phyloP scores from a whole-genome alignment of 78 protist species.

The Speleostelium caveatum region DNA sequence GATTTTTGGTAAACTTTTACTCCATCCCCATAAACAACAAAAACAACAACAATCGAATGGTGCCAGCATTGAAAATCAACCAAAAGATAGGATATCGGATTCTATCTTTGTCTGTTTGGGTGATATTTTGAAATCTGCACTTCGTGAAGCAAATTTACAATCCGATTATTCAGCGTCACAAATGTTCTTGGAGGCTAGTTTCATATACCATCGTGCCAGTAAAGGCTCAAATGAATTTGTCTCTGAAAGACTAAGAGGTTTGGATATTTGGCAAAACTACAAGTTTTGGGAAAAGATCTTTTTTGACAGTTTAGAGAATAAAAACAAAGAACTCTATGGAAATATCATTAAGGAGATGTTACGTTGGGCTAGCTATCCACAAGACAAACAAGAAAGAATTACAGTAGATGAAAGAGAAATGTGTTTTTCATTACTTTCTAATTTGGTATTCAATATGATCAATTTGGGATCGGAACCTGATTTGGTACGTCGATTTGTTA shows the following conservation, averaged over 20 bases:
- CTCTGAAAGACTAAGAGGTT: slow-evolving; percentile 21
- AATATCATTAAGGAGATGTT: slow-evolving; percentile 49
- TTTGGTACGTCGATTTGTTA: slow-evolving; percentile 63
- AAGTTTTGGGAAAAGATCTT: slow-evolving; percentile 79
- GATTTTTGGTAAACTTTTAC: slow-evolving; percentile 47
- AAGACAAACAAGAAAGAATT: slow-evolving; percentile 32
- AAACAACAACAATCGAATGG: not conserved
- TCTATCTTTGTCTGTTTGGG: slow-evolving; percentile 35
- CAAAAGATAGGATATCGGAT: slow-evolving; percentile 22
- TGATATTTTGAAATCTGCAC: slow-evolving; percentile 12
- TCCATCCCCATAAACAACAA: slow-evolving; percentile 5
- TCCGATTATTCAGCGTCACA: slow-evolving; percentile 38
- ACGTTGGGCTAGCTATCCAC: slow-evolving; percentile 12
- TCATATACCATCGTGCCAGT: slow-evolving; percentile 36
- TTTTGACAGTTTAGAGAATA: slow-evolving; percentile 33
- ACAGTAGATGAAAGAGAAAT: slow-evolving; percentile 44
- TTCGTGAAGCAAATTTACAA: slow-evolving; percentile 50
- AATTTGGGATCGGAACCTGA: slow-evolving; percentile 58
- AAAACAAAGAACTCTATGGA: slow-evolving; percentile 34
- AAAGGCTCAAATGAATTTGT: slow-evolving; percentile 52
- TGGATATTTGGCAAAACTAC: slow-evolving; percentile 79
- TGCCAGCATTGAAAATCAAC: not conserved
- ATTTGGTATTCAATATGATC: slow-evolving; percentile 72
- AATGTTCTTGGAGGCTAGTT: slow-evolving; percentile 49
- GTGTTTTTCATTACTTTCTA: slow-evolving; percentile 47